phyloP scores from a whole-genome alignment of 192 early-diverging fungal genomes.

The Coemansia javaensis region DNA sequence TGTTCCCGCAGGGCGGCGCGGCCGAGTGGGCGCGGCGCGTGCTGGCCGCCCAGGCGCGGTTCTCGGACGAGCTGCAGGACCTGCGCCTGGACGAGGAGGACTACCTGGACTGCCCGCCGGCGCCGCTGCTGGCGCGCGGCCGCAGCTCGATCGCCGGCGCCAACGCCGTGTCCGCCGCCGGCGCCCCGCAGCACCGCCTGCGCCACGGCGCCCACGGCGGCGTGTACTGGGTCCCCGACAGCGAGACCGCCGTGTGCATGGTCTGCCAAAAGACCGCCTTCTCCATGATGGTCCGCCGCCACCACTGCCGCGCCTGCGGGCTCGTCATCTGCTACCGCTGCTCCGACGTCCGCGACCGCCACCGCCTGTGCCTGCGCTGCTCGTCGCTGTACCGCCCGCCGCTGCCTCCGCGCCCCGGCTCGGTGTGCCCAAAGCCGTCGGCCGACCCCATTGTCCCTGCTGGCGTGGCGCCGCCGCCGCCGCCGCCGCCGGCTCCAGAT shows the following conservation, averaged over 20 bases:
- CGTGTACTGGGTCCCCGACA: constrained; percentile 49
- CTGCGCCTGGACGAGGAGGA: constrained; percentile 47
- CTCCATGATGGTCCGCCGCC: constrained; percentile 51
- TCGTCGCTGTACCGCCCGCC: not conserved
- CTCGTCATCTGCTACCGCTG: constrained; percentile 52
- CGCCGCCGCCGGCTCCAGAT: too few species aligned
- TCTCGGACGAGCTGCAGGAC: constrained; percentile 29
- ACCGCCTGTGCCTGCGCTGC: constrained; percentile 35
- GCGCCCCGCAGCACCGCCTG: constrained; percentile 1
- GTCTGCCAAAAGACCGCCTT: constrained; percentile 49
- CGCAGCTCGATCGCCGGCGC: constrained; percentile 43
- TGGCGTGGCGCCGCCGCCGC: constrained; percentile 2
- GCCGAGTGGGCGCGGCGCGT: constrained; percentile 26
- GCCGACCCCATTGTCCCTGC: constrained; percentile 13
- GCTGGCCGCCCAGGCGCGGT: constrained; percentile 14
- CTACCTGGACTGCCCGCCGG: constrained; percentile 40
- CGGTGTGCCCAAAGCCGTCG: constrained; percentile 15
- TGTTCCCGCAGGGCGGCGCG: constrained; percentile 21
- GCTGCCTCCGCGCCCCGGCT: not conserved
- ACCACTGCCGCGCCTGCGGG: constrained; percentile 49
- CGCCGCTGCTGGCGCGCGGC: constrained; percentile 21
- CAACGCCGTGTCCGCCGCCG: not conserved
- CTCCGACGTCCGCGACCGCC: constrained; percentile 21
- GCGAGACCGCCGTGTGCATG: constrained; percentile 46
- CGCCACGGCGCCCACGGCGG: constrained; percentile 20